Percentiles rank a stretch among this genome's conserved stretches.
These are phyloP conservation scores for Salix udensis DNA, from an alignment of 345 rosid species.

Conservation along the genomic window DNA sequence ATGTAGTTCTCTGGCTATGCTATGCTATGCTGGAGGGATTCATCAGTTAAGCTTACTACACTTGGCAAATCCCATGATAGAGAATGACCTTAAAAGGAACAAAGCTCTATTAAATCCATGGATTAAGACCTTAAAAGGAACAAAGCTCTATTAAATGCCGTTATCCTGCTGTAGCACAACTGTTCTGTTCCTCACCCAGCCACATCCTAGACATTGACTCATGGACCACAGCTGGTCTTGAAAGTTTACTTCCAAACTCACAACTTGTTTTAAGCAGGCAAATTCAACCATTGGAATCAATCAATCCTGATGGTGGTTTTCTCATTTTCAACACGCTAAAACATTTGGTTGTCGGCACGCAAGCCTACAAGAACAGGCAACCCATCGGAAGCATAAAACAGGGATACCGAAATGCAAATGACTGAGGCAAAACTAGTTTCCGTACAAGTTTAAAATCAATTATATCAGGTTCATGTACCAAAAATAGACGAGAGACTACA, in stretches of 20 bases:
- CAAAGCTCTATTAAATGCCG: no score
- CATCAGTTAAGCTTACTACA: no score
- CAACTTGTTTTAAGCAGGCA: background rate
- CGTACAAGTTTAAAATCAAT: background rate
- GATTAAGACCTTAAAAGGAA: no score
- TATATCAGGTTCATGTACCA: background rate
- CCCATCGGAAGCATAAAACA: background rate
- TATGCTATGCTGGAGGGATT: no score
- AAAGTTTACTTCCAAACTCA: background rate
- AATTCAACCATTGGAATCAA: background rate
- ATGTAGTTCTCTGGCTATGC: no score
- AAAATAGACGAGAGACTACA: constrained; percentile 3
- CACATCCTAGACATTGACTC: no score
- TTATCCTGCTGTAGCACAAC: no score
- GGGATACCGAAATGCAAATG: background rate
- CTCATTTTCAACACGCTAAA: background rate
- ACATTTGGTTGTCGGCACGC: background rate
- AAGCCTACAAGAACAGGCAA: background rate
- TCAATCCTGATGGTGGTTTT: background rate
- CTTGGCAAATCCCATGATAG: no score
- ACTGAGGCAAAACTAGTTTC: background rate
- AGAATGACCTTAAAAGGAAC: no score
- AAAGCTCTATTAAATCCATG: no score
- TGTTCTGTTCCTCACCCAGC: no score
- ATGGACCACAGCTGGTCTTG: background rate